Base-by-base conservation (phyloP, 176 grass and related monocot genomes). In the Zea luxurians region DNA sequence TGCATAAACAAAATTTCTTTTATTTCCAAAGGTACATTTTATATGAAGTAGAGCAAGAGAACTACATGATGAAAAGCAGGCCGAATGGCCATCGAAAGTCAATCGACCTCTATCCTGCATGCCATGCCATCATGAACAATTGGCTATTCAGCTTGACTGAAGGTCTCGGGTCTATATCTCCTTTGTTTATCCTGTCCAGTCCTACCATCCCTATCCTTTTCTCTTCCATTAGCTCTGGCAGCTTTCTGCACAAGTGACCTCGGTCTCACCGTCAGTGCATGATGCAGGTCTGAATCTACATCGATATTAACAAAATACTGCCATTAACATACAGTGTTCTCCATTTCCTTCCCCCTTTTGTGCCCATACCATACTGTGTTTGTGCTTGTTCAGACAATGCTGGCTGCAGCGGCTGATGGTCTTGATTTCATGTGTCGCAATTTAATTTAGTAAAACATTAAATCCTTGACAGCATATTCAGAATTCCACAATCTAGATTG, bases 121-220 rank as follows among this genome's bases (percentile, higher is more conserved):
- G 27, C 27, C 27, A 63, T 59, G n/a, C 55, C 55, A 21, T 18
- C 4, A 50, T 58, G 54, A 58, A 58, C 54, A 59, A 36, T 21
- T 3, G 1, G 6, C n/a, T 16, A 59, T 59, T 21, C n/a, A 59
- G n/a, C 55, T 8, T 59, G 55, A 59, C 55, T 59, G 27, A 58
- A 59, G 34, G 60, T 13, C 55, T 59, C 3, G 18, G 55, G 55
- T 59, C 55, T 59, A 21, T 20, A 45, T 68, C 40, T 68, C 41
- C 41, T 68, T 68, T 68, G 40, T 68, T 68, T 43, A 20, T 68
- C n/a, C 47, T 47, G 11, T 47, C 66, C 66, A 27, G 42, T 27
- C 66, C 42, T 45, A 45, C 41, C 66, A 21, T 9, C 0, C 1
- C 43, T 48, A 27, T 47, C 18, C 18, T 68, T 68, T 2, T 10